Base-by-base conservation (phyloP, 139 green algal genomes). In the Medakamo hakoo region DNA sequence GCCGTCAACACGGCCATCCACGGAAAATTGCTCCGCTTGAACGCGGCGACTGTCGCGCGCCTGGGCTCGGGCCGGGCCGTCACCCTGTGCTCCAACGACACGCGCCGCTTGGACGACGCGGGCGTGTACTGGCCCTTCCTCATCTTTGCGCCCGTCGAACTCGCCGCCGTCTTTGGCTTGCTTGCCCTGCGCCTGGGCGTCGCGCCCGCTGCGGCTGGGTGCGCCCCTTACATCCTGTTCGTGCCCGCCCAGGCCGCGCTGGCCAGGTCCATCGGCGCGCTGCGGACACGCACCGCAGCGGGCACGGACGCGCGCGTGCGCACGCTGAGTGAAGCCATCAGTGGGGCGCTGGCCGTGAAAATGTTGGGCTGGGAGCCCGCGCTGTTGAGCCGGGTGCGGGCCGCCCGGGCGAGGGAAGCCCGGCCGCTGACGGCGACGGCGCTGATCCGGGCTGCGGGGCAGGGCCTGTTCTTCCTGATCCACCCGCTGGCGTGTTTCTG, bases 271-370 rank as follows among this genome's bases (percentile, higher is more conserved):
- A 81, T 91, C 27, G 76, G 68, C 2, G 63, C 61, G 1, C 68
- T 91, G 59, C 63, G 76, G 3, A 48, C 27, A 48, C 27, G 49
- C 28, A 80, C 73, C 19, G 71, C 81, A 1, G 22, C 62, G 16
- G 56, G 76, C 48, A 88, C 86, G 3, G 87, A 95, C 67, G 83
- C 92, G 76, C 77, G 87, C 0, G 85, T 93, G 49, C 74, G 81
- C 22, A 76, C 93, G 56, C 77, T 77, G 24, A 71, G 76, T 1
- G 78, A 84, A 60, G 70, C 68, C 5, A 58, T 84, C 1, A 48
- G 32, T 27, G 84, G 84, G n/a, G 66, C 72, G 14, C 68, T 90
- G 40, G 84, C 84, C 14, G 79, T 87, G 65, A 95, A 94, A 66
- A 91, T 95, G 81, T 62, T 90, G 30, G 67, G 64, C 29, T 90